Percentiles rank a stretch among this genome's conserved stretches.
Evolutionary conservation across 805 yeast species (phyloP).

Genomic region (Hyphopichia homilentoma): DNA sequence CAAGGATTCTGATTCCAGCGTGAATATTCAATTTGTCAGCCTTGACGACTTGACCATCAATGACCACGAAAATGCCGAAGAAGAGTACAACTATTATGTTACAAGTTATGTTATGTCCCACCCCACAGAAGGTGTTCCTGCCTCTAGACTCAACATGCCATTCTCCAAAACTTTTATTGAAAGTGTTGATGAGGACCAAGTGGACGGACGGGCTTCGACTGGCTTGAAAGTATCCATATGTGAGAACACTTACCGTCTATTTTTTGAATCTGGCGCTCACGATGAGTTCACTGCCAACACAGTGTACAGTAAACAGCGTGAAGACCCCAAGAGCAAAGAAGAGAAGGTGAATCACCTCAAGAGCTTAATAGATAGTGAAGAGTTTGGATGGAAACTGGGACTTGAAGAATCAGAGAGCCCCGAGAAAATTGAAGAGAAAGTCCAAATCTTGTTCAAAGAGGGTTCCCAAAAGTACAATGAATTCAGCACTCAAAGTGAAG

Average conservation of each 20-base stretch:
- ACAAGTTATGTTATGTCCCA: slow-evolving; percentile 92
- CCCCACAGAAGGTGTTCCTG: slow-evolving; percentile 94
- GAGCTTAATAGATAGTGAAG: slow-evolving; percentile 46
- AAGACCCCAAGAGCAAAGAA: slow-evolving; percentile 17
- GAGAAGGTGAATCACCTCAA: slow-evolving; percentile 32
- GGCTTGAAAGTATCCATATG: slow-evolving; percentile 76
- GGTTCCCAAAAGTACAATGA: slow-evolving; percentile 32
- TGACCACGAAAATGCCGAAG: slow-evolving; percentile 68
- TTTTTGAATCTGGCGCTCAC: slow-evolving; percentile 73
- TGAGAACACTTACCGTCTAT: slow-evolving; percentile 71
- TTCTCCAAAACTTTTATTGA: slow-evolving; percentile 61
- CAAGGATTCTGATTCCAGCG: slow-evolving; percentile 48
- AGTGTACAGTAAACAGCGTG: slow-evolving; percentile 38
- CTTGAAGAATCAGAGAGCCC: slow-evolving; percentile 38
- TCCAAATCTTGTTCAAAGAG: slow-evolving; percentile 30
- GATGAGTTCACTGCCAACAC: slow-evolving; percentile 74
- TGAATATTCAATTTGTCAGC: slow-evolving; percentile 78
- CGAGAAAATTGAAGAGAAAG: slow-evolving; percentile 23
- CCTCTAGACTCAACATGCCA: slow-evolving; percentile 73
- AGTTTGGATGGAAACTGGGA: slow-evolving; percentile 51
- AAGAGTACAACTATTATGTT: slow-evolving; percentile 87
- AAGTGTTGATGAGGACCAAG: slow-evolving; percentile 50
- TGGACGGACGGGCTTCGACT: slow-evolving; percentile 64
- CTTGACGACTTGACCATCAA: slow-evolving; percentile 81
- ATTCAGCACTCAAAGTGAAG: slow-evolving; percentile 6